Evolutionary conservation across 768 basidiomycete genomes (phyloP).

Genomic region (Pleurotus tuoliensis): DNA sequence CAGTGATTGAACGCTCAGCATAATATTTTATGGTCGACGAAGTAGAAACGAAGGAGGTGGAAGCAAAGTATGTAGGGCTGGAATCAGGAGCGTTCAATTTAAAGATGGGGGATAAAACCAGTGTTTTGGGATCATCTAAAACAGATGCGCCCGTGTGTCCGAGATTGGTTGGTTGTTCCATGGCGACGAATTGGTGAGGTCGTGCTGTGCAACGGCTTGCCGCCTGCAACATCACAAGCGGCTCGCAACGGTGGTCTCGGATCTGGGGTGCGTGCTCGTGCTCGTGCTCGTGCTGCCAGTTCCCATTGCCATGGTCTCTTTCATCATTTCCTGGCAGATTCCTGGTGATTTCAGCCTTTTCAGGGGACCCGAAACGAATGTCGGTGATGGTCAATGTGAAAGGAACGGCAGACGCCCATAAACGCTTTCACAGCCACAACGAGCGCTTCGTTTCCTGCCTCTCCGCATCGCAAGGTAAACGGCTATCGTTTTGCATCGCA

Average conservation of each 20-base stretch:
- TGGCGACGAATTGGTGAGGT: constrained; percentile 4
- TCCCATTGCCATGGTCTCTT: constrained; percentile 4
- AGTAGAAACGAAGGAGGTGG: not conserved
- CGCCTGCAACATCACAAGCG: not conserved
- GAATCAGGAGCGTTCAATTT: not conserved
- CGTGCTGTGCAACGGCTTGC: constrained; percentile 6
- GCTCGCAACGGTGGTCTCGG: constrained; percentile 4
- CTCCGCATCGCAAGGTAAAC: not conserved
- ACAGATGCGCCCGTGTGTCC: constrained; percentile 5
- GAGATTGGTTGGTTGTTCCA: constrained; percentile 5
- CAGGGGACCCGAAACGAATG: not conserved
- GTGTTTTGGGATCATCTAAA: not conserved
- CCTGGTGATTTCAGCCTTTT: not conserved
- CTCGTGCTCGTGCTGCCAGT: not conserved
- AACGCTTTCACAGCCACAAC: not conserved
- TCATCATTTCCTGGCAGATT: not conserved
- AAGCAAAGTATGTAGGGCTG: not conserved
- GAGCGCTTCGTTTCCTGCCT: not conserved
- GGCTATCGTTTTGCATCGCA: no score
- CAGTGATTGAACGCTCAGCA: constrained; percentile 4
- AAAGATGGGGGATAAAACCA: not conserved
- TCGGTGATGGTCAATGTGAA: not conserved
- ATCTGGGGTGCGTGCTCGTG: not conserved
- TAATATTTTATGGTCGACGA: not conserved
- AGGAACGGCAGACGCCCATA: not conserved